A percentile compares a stretch with the other conserved stretches of the same genome.
Evolutionary conservation across 2,329 filamentous ascomycete species (phyloP).

Genomic region (Nectriaceae sp.): DNA sequence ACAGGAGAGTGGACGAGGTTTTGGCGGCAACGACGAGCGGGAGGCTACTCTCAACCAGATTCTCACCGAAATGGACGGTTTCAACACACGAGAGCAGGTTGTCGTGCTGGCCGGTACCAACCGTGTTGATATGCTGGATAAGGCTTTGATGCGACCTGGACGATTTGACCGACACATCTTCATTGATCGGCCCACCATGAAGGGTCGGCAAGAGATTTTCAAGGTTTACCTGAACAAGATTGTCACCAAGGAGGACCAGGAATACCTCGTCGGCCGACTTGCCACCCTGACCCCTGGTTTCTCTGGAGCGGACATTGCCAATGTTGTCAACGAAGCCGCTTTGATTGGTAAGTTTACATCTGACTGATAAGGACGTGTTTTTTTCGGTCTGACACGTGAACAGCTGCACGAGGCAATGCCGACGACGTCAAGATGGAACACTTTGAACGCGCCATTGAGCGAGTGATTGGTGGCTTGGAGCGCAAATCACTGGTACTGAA

Average conservation of each 20-base stretch:
- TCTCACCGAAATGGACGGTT: slow-evolving; percentile 98
- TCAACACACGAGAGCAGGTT: slow-evolving; percentile 95
- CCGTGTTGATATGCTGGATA: slow-evolving; percentile 89
- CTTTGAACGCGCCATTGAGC: slow-evolving; percentile 97
- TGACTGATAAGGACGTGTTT: slow-evolving; percentile 31
- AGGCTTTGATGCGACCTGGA: slow-evolving; percentile 93
- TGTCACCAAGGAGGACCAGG: slow-evolving; percentile 86
- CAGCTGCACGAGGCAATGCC: slow-evolving; percentile 82
- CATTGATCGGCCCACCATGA: slow-evolving; percentile 95
- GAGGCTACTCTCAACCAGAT: slow-evolving; percentile 98
- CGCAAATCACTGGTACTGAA: slow-evolving; percentile 95
- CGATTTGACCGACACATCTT: slow-evolving; percentile 96
- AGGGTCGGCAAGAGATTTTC: slow-evolving; percentile 95
- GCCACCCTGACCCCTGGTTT: slow-evolving; percentile 94
- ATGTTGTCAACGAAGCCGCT: slow-evolving; percentile 96
- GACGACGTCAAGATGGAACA: slow-evolving; percentile 82
- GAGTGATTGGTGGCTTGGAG: slow-evolving; percentile 93
- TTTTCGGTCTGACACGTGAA: slow-evolving; percentile 16
- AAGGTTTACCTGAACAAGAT: slow-evolving; percentile 93
- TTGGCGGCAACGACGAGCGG: slow-evolving; percentile 93
- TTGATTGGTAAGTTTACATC: slow-evolving; percentile 73
- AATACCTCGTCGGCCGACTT: slow-evolving; percentile 84
- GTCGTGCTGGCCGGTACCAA: slow-evolving; percentile 97
- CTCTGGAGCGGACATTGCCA: slow-evolving; percentile 96
- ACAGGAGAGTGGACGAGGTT: slow-evolving; percentile 69